Percentiles rank a stretch among this genome's conserved stretches.
These are phyloP conservation scores for Blakeslea trispora DNA, from an alignment of 371 early-diverging fungal species.

Conservation along the genomic window DNA sequence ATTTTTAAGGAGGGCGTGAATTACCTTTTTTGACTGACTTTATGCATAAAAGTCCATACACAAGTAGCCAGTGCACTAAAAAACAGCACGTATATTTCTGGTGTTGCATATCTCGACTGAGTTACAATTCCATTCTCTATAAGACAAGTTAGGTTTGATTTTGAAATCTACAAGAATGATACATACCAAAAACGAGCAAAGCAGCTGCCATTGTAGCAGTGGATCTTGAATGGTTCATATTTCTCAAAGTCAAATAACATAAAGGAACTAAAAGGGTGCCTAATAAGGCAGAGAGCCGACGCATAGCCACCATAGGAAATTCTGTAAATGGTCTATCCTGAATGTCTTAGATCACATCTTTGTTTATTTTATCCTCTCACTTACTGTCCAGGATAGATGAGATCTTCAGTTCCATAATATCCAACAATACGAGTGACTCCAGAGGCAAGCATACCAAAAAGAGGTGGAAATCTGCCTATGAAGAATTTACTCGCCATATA, in stretches of 20 bases:
- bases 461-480: conserved; percentile 42
- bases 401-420: conserved; percentile 81
- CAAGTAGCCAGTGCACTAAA: conserved; percentile 25
- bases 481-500: conserved; percentile 44
- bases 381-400: conserved; percentile 82
- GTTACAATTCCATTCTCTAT: conserved; percentile 38
- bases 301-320: conserved; percentile 31
- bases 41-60: conserved; percentile 20
- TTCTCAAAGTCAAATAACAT: conserved; percentile 31
- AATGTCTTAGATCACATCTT: background rate
- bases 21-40: conserved; percentile 23
- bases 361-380: conserved; percentile 10
- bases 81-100: conserved; percentile 25
- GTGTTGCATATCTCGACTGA: conserved; percentile 34
- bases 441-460: conserved; percentile 92
- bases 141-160: too few species aligned
- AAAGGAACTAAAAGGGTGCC: conserved; percentile 34
- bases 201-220: conserved; percentile 37
- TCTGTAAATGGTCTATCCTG: conserved; percentile 19
- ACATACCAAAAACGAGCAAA: conserved; percentile 36
- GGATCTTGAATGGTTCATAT: conserved; percentile 28
- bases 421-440: conserved; percentile 69
- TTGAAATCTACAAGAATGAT: background rate
- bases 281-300: conserved; percentile 27
- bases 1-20: too few species aligned